Base-by-base conservation (phyloP, 1,284 basidiomycete species). In the Bjerkandera adusta region DNA sequence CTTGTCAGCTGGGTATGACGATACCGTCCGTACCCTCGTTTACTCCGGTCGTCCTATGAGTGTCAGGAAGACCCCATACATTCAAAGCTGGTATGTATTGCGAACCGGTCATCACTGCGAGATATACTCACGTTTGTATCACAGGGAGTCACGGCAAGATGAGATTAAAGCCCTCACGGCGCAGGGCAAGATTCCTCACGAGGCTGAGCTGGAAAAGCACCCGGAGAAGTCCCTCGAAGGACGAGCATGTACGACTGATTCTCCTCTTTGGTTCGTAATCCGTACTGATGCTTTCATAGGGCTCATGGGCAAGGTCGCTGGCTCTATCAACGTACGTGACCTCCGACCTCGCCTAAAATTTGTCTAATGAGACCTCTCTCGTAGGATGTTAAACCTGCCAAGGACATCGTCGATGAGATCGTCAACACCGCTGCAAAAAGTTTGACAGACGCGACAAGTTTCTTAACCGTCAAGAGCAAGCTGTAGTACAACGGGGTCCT, bases 261-360 rank as follows among this genome's bases (percentile, higher is more conserved):
- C n/a, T 5, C 5, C 7, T 43, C 6, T 5, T 37, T 24, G 10
- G n/a, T 24, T 22, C 35, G 11, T 36, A 3, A 36, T 36, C 12
- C 35, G n/a, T 29, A 32, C 37, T 37, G 46, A 37, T 15, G 46
- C 18, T 16, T 20, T 38, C 47, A 6, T 52, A 81, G 88, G 86
- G 86, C 65, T 92, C 15, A 93, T 92, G 89, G 91, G 91, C n/a
- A 83, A 81, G 59, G 89, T 91, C 3, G 87, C 88, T 13, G 91
- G 83, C 16, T 74, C 85, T 22, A 85, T 93, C 56, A 73, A 81
- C 44, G 80, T 80, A 45, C 46, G 13, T 12, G 29, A 11, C 25
- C 38, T 36, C 35, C 21, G 25, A 24, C 13, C 26, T 43, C 37
- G 29, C 47, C 47, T 16, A 51, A 25, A n/a, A 15, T 37, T 16